Base-by-base conservation (phyloP, 257 asterid species). In the Fraxinus americana region DNA sequence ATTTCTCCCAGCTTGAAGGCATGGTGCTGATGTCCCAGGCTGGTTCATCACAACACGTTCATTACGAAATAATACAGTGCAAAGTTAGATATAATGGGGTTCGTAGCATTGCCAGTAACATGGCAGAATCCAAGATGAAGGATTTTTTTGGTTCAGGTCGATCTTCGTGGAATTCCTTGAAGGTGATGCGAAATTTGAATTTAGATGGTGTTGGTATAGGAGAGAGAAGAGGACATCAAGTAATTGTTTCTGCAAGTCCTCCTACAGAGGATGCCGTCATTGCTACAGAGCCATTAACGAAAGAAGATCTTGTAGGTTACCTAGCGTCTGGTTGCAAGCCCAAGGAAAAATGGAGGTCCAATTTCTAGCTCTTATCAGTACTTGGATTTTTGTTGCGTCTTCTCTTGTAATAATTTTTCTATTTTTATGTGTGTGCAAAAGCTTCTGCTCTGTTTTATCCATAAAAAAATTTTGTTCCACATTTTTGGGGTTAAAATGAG, bases 311-410 rank as follows among this genome's bases (percentile, higher is more conserved):
- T 27, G 87, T 93, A 78, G 87, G 73, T 61, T 95, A 93, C 83
- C 97, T 95, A 80, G 97, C 94, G 82, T 93, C 98, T 52, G 99
- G 99, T 61, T 95, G 99, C 96, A 95, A 95, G 84, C 79, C 98
- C 16, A 91, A 95, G 92, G 95, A 91, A 73, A 87, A 95, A 17
- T 93, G 98, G 98, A 95, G 98, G 98, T 95, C 81, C 82, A 79
- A 82, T 76, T 85, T 89, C 86, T 86, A 79, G 80, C 90, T 85
- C 77, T 87, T 78, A 77, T 86, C 82, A 83, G 87, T 83, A 75
- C 87, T 74, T 81, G 1, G 45, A 74, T 79, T 78, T 77, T 70
- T 78, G 80, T 80, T 79, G 78, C 80, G 77, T 72, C 57, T 68
- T 72, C 67, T 77, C 73, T 74, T 66, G 77, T 77, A 25, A 70